Evolutionary conservation across 108 stramenopile genomes (phyloP).

Genomic region (Parmales sp.): DNA sequence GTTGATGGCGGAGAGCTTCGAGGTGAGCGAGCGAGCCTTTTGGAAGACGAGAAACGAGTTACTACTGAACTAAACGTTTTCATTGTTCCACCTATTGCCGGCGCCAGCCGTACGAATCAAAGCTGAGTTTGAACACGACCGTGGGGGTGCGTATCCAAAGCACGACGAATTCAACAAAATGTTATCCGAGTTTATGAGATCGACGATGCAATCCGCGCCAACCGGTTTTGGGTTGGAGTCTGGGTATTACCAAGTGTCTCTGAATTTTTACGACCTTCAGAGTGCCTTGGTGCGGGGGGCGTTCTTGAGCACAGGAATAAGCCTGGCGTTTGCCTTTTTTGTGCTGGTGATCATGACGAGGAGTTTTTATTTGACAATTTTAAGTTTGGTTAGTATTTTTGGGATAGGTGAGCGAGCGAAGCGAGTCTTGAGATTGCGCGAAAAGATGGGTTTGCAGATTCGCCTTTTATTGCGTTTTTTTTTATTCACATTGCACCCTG

Average conservation of each 20-base stretch:
- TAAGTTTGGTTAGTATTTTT: background rate
- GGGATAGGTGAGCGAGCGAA: too few species aligned
- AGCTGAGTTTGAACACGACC: background rate
- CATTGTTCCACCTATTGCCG: background rate
- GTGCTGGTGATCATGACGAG: background rate
- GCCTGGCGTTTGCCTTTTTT: background rate
- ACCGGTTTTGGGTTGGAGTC: too few species aligned
- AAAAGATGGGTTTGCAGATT: too few species aligned
- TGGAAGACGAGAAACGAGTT: too few species aligned
- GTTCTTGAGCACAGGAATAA: background rate
- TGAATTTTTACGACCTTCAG: slow-evolving; percentile 7
- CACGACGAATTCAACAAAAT: background rate
- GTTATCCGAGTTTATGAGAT: background rate
- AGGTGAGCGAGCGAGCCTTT: too few species aligned
- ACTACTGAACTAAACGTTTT: too few species aligned
- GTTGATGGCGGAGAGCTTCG: background rate
- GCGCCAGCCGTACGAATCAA: background rate
- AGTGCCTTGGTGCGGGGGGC: background rate
- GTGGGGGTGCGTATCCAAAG: background rate
- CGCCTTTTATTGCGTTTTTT: background rate
- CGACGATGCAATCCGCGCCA: too few species aligned
- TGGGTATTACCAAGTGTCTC: too few species aligned
- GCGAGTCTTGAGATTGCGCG: too few species aligned
- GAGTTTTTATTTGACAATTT: background rate
- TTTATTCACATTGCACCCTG: background rate